phyloP scores from a whole-genome alignment of 805 yeast genomes.

The Candida xyloterini region DNA sequence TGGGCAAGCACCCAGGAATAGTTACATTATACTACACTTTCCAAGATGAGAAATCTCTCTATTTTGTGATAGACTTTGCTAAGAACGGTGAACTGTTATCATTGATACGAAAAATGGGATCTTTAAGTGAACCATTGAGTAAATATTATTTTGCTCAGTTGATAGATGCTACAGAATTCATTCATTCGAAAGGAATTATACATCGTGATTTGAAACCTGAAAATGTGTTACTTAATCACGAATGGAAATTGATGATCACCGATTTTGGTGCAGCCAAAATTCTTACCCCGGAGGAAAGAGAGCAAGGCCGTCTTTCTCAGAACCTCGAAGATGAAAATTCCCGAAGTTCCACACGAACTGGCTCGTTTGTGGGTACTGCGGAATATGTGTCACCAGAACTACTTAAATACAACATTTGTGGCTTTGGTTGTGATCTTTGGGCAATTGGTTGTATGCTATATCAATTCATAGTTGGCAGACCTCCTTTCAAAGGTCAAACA shows the following conservation, averaged over 20 bases:
- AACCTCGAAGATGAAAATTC: slow-evolving; percentile 16
- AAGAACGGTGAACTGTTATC: slow-evolving; percentile 91
- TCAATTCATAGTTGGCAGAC: slow-evolving; percentile 78
- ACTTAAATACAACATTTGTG: slow-evolving; percentile 71
- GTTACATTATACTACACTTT: slow-evolving; percentile 90
- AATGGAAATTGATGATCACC: slow-evolving; percentile 85
- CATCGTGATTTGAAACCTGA: slow-evolving; percentile 96
- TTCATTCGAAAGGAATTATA: slow-evolving; percentile 85
- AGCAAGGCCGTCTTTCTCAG: slow-evolving; percentile 17
- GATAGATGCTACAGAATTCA: slow-evolving; percentile 85
- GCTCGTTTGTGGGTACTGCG: slow-evolving; percentile 96
- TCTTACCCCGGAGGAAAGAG: slow-evolving; percentile 43
- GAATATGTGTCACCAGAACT: slow-evolving; percentile 95
- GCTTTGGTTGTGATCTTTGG: slow-evolving; percentile 88
- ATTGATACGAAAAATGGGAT: slow-evolving; percentile 72
- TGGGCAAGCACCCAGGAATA: slow-evolving; percentile 93
- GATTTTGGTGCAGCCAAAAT: slow-evolving; percentile 98
- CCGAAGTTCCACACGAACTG: slow-evolving; percentile 40
- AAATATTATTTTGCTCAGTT: slow-evolving; percentile 82
- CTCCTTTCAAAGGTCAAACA: slow-evolving; percentile 85
- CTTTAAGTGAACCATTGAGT: slow-evolving; percentile 70
- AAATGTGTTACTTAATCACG: slow-evolving; percentile 78
- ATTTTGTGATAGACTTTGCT: slow-evolving; percentile 91
- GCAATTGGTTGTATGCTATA: slow-evolving; percentile 87
- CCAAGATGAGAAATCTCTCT: slow-evolving; percentile 84